These are phyloP conservation scores for Inga leiocalycina DNA, from an alignment of 306 rosid genomes.

Conservation along the genomic window DNA sequence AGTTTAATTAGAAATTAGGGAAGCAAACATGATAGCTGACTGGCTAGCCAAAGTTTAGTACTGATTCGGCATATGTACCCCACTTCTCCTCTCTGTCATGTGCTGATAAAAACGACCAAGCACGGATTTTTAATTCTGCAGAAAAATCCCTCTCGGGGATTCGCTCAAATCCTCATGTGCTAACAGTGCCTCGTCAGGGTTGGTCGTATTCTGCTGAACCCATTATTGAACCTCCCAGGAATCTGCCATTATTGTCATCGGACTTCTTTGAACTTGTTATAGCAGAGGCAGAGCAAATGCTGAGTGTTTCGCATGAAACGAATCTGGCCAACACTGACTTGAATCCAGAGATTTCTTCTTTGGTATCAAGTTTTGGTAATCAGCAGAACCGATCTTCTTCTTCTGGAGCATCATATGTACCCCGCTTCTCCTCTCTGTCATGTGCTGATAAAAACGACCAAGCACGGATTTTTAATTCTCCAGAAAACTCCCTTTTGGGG, in stretches of 20 bases:
- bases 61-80: slow-evolving; percentile 76
- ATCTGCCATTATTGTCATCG: slow-evolving; percentile 37
- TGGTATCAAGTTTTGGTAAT: slow-evolving; percentile 45
- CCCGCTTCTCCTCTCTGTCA: slow-evolving; percentile 94
- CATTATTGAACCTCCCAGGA: slow-evolving; percentile 23
- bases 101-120: slow-evolving; percentile 48
- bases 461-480: slow-evolving; percentile 42
- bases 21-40: too few relatives aligned
- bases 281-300: slow-evolving; percentile 45
- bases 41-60: background rate
- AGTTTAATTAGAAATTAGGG: too few relatives aligned
- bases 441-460: slow-evolving; percentile 49
- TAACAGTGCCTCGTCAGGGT: slow-evolving; percentile 41
- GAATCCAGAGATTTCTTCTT: slow-evolving; percentile 58
- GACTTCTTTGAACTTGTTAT: slow-evolving; percentile 53
- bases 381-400: slow-evolving; percentile 45
- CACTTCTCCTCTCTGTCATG: slow-evolving; percentile 85
- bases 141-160: slow-evolving; percentile 38
- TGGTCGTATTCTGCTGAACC: slow-evolving; percentile 38
- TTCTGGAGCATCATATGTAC: slow-evolving; percentile 63
- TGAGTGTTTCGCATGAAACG: slow-evolving; percentile 51
- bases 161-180: slow-evolving; percentile 38
- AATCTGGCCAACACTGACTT: slow-evolving; percentile 38
- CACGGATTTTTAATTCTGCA: slow-evolving; percentile 43
- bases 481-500: slow-evolving; percentile 41